Conservation (phyloP, 805 yeast genomes). For the Spencermartinsiella europaea region DNA sequence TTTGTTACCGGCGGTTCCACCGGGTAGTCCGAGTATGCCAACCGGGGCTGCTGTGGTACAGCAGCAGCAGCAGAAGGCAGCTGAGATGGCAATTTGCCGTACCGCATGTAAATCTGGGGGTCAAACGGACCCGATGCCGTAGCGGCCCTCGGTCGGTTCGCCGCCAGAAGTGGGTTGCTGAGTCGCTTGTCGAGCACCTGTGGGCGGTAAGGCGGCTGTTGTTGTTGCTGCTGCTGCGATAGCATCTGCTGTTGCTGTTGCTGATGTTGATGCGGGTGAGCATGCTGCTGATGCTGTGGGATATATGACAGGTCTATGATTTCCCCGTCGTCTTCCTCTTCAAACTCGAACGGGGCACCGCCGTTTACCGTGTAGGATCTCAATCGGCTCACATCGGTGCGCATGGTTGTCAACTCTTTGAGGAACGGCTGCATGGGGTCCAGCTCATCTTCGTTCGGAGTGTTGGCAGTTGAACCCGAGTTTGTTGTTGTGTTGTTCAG, state of each 20-base stretch:
- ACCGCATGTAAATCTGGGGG: slow-evolving; percentile 1
- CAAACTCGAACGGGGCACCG: slow-evolving; percentile 3
- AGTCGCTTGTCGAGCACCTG: slow-evolving; percentile 7
- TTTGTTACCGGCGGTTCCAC: slow-evolving; percentile 9
- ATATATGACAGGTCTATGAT: slow-evolving; percentile 1
- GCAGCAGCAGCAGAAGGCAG: too few species aligned
- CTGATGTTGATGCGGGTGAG: slow-evolving; percentile 12
- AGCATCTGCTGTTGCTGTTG: slow-evolving; percentile 13
- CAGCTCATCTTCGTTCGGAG: slow-evolving; percentile 6
- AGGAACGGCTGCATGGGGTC: slow-evolving; percentile 29
- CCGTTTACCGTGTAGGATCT: slow-evolving; percentile 29
- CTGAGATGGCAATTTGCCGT: not conserved
- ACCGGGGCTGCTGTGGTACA: slow-evolving; percentile 68
- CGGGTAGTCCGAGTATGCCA: slow-evolving; percentile 57
- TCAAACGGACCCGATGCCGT: slow-evolving; percentile 19
- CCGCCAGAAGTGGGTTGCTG: slow-evolving; percentile 1
- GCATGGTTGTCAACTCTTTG: slow-evolving; percentile 25
- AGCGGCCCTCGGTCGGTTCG: slow-evolving; percentile 17
- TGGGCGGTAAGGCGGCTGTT: slow-evolving; percentile 10
- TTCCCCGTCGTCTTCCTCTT: slow-evolving; percentile 9
- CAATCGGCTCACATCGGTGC: slow-evolving; percentile 30
- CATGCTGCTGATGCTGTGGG: slow-evolving; percentile 19
- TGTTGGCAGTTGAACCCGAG: slow-evolving; percentile 8
- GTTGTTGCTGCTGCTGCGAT: slow-evolving; percentile 13
- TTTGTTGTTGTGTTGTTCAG: not conserved